A percentile compares a stretch with the other conserved stretches of the same genome.
phyloP scores from a whole-genome alignment of 1,284 basidiomycete species.

The Lignosus rhinocerotis region DNA sequence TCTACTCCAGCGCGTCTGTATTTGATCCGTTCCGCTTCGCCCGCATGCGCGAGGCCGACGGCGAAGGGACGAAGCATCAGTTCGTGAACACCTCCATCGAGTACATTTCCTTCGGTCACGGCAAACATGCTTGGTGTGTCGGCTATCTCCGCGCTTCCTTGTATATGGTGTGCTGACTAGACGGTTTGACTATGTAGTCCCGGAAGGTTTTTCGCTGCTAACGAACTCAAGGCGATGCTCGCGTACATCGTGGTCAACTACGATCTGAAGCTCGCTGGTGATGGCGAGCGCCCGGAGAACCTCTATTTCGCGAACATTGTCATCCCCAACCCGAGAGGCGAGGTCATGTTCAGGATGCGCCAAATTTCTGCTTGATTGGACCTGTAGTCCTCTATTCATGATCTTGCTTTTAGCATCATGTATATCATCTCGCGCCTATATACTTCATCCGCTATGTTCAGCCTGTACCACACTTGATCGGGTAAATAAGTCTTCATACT shows the following conservation, averaged over 20 bases:
- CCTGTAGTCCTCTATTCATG: no score
- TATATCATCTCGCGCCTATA: no score
- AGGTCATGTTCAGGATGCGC: slow-evolving; percentile 19
- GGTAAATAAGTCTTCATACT: no score
- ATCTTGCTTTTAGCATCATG: no score
- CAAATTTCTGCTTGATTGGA: not conserved
- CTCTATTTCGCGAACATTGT: slow-evolving; percentile 9
- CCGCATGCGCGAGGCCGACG: slow-evolving; percentile 17
- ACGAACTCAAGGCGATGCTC: slow-evolving; percentile 25
- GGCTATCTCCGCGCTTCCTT: not conserved
- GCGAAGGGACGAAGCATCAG: slow-evolving; percentile 27
- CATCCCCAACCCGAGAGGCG: slow-evolving; percentile 12
- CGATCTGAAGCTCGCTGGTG: slow-evolving; percentile 22
- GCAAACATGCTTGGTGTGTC: slow-evolving; percentile 28
- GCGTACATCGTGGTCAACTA: slow-evolving; percentile 24
- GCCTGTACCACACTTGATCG: no score
- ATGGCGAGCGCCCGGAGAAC: slow-evolving; percentile 17
- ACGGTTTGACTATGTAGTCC: slow-evolving; percentile 13
- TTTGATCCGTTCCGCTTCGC: slow-evolving; percentile 12
- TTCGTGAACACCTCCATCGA: slow-evolving; percentile 26
- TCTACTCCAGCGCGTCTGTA: slow-evolving; percentile 11
- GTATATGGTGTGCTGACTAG: not conserved
- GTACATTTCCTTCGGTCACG: slow-evolving; percentile 31
- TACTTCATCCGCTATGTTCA: no score
- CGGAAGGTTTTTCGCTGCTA: slow-evolving; percentile 26